These are phyloP conservation scores for Epichloe hybrida DNA, from an alignment of 2,329 filamentous ascomycete species.

Conservation along the genomic window DNA sequence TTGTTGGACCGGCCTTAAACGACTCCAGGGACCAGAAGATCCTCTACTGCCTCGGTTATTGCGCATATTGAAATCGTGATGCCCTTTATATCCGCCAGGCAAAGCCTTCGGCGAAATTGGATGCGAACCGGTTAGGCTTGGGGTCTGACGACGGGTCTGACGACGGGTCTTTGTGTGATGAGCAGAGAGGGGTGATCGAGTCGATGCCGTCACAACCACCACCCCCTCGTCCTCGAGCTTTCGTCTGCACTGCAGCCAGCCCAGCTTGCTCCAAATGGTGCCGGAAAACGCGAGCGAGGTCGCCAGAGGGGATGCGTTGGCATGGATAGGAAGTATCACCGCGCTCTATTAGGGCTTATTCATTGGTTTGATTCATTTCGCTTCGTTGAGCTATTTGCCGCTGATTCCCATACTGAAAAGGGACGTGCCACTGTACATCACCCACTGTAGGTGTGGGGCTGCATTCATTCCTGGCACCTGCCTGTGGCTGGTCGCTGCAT, in stretches of 20 bases:
- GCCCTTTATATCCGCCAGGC: not conserved
- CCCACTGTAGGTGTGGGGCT: too few species aligned
- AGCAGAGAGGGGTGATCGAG: not conserved
- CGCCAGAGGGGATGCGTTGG: not conserved
- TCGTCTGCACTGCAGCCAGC: conserved; percentile 10
- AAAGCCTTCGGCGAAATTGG: not conserved
- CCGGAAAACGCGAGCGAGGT: not conserved
- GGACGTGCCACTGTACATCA: too few species aligned
- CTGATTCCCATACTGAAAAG: too few species aligned
- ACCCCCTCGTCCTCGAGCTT: not conserved
- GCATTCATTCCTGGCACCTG: too few species aligned
- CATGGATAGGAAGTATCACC: not conserved
- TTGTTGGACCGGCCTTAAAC: conserved; percentile 58
- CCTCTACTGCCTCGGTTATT: conserved; percentile 17
- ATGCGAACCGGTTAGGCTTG: not conserved
- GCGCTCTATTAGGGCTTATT: not conserved
- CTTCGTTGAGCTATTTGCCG: not conserved
- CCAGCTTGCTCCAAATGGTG: conserved; percentile 10
- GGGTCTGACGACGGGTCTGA: not conserved
- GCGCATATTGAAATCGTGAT: conserved; percentile 1
- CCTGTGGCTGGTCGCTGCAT: too few species aligned
- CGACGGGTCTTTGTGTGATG: not conserved
- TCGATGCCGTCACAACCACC: not conserved
- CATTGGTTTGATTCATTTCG: not conserved
- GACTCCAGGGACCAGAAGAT: conserved; percentile 47